Percentiles rank a stretch among this genome's conserved stretches.
Conservation (phyloP, 2,329 filamentous ascomycete genomes). For the Elsinoe australis region DNA sequence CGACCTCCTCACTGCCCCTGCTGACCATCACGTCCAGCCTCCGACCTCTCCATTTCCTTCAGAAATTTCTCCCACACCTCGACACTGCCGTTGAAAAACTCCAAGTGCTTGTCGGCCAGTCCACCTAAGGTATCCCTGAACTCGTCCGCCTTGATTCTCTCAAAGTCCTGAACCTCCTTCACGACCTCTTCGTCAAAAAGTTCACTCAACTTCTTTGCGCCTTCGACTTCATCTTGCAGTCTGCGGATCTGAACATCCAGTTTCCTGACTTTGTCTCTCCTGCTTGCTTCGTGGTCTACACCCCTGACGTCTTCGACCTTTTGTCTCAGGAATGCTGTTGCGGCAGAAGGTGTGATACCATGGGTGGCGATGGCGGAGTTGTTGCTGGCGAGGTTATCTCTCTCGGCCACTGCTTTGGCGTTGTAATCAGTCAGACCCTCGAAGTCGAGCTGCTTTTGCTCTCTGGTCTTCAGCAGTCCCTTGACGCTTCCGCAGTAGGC, state of each 20-base stretch:
- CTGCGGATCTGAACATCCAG: conserved; percentile 89
- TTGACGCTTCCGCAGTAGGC: conserved; percentile 86
- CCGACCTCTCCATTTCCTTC: conserved; percentile 73
- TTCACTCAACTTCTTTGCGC: conserved; percentile 76
- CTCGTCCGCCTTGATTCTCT: conserved; percentile 90
- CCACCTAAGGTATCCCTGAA: conserved; percentile 80
- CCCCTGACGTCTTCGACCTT: conserved; percentile 96
- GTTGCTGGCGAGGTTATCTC: conserved; percentile 66
- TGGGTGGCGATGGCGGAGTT: conserved; percentile 33
- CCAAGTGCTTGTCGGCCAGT: conserved; percentile 75
- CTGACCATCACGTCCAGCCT: conserved; percentile 23
- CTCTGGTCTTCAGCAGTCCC: conserved; percentile 78
- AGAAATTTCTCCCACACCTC: conserved; percentile 86
- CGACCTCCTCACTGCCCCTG: neutral
- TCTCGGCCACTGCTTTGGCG: conserved; percentile 78
- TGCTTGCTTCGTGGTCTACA: conserved; percentile 88
- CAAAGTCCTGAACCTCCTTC: conserved; percentile 86
- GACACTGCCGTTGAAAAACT: conserved; percentile 73
- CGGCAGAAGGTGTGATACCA: conserved; percentile 49
- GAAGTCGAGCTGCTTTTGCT: conserved; percentile 97
- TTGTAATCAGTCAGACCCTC: conserved; percentile 95
- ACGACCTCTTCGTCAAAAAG: conserved; percentile 96
- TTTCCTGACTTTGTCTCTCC: conserved; percentile 78
- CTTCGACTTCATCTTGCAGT: conserved; percentile 80
- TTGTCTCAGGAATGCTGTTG: conserved; percentile 79